Evolutionary conservation across 768 basidiomycete species (phyloP), one percentile per base, ranked within the genome.

Genomic region (Leccinum broughii): DNA sequence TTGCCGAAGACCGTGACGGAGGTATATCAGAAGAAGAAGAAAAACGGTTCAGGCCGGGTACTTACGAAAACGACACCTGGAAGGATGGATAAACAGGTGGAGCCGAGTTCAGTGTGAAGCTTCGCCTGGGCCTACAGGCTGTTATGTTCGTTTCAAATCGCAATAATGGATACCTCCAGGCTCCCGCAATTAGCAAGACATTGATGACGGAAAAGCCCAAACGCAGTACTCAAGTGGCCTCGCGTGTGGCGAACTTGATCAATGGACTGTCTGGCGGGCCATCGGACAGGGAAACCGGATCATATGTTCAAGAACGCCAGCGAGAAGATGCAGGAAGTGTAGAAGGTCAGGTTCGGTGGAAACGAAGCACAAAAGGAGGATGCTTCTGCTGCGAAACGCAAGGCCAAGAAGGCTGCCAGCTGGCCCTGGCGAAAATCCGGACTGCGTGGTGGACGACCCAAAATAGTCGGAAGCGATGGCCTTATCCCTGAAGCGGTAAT

Each of bases 301-400:
- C 89, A 98, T 75, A 76, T 99, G 63, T 99, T 99, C 80, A 92
- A 89, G 77, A 89, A 86, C 73, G 97, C 98, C 60, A 93, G 96
- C 60, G 92, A 96, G 68, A 88, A 84, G 70, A 89, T 88, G 88
- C 87, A 87, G 26, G 89, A 93, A 32, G 81, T 84, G 6, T 98
- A 90, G 89, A 83, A 88, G 65, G 75, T 75, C 52, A 85, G 85
- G 73, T 99, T 95, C 66, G 89, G 89, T 3, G 96, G 96, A 8
- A 78, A 56, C 64, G 77, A 68, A 52, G 73, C 70, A 41, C 75
- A 71, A 66, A 77, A 82, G 60, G 77, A 76, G 56, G 72, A 34
- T 11, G 32, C 11, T 77, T 26, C 78, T 77, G 79, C 80, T 28
- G 80, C 75, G 6, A 76, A 80, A 37, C 80, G 80, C 46, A 87